These are phyloP conservation scores for Pichia terricola DNA, from an alignment of 1,139 yeast species.

Conservation along the genomic window DNA sequence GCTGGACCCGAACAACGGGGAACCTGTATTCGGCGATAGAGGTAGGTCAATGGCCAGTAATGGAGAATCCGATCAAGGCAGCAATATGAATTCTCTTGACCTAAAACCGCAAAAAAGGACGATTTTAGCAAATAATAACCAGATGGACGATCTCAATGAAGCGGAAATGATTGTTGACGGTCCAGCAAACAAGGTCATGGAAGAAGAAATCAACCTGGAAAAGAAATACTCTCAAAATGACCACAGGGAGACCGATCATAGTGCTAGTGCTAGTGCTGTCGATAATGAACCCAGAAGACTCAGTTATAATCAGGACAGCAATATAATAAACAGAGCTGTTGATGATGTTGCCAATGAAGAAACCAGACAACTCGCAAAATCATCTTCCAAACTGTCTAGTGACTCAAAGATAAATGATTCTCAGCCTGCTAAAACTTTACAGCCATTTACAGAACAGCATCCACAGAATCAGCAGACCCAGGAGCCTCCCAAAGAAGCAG, in stretches of 20 bases:
- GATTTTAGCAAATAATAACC: background rate
- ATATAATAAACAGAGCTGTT: background rate
- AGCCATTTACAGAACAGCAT: background rate
- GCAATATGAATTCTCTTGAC: background rate
- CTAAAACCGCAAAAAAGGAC: conserved; percentile 2
- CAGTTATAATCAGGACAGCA: background rate
- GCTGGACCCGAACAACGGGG: conserved; percentile 2
- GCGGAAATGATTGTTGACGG: background rate
- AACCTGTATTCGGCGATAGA: conserved; percentile 3
- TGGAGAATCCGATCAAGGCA: too few species aligned
- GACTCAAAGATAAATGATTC: background rate
- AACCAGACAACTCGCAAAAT: conserved; percentile 4
- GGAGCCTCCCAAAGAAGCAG: background rate
- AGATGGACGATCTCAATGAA: background rate
- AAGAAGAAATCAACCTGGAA: background rate
- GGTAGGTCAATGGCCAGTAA: background rate
- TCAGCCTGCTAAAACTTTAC: background rate
- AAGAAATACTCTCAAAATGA: background rate
- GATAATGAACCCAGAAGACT: background rate
- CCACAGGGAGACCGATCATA: background rate
- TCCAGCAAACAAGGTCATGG: background rate
- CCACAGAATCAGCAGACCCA: background rate
- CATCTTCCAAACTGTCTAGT: background rate
- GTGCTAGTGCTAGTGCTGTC: background rate
- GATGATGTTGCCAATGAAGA: conserved; percentile 1